These are phyloP conservation scores for Dactylellina cionopaga DNA, from an alignment of 2,329 filamentous ascomycete species.

Conservation along the genomic window DNA sequence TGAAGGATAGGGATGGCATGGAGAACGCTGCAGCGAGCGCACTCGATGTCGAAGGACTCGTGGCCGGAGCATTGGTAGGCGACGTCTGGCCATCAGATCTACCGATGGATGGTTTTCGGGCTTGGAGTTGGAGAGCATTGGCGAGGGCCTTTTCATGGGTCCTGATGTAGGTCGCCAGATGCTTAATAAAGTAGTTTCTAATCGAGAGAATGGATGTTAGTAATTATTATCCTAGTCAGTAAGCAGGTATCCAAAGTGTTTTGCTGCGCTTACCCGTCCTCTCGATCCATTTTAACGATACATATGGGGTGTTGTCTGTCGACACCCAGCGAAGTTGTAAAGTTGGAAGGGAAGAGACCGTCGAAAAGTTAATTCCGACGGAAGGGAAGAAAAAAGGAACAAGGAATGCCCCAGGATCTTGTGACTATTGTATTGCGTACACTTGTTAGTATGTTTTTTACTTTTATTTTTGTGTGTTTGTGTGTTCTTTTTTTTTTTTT, in stretches of 20 bases:
- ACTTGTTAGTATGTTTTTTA: too few relatives aligned
- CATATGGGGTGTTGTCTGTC: conserved; percentile 33
- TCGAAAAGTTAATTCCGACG: conserved; percentile 52
- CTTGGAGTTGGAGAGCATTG: conserved; percentile 86
- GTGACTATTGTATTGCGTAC: too few relatives aligned
- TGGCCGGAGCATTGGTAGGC: conserved; percentile 63
- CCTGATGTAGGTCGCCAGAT: conserved; percentile 93
- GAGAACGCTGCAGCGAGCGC: conserved; percentile 85
- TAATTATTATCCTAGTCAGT: background rate
- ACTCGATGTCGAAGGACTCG: conserved; percentile 72
- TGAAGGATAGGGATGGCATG: conserved; percentile 83
- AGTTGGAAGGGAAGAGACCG: conserved; percentile 6
- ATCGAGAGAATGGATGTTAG: conserved; percentile 28
- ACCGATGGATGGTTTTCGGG: conserved; percentile 29
- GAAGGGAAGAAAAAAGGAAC: background rate
- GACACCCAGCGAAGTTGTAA: conserved; percentile 1
- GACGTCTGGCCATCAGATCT: conserved; percentile 45
- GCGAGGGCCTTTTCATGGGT: conserved; percentile 97
- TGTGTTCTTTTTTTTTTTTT: too few relatives aligned
- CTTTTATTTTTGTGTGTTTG: too few relatives aligned
- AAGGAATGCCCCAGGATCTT: background rate
- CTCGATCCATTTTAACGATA: conserved; percentile 52
- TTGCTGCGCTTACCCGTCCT: conserved; percentile 29
- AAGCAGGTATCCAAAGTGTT: conserved; percentile 3
- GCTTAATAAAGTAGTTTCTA: conserved; percentile 76